Percentiles rank a stretch among this genome's conserved stretches.
Evolutionary conservation across 2,329 filamentous ascomycete species (phyloP).

Genomic region (Fusarium temperatum): DNA sequence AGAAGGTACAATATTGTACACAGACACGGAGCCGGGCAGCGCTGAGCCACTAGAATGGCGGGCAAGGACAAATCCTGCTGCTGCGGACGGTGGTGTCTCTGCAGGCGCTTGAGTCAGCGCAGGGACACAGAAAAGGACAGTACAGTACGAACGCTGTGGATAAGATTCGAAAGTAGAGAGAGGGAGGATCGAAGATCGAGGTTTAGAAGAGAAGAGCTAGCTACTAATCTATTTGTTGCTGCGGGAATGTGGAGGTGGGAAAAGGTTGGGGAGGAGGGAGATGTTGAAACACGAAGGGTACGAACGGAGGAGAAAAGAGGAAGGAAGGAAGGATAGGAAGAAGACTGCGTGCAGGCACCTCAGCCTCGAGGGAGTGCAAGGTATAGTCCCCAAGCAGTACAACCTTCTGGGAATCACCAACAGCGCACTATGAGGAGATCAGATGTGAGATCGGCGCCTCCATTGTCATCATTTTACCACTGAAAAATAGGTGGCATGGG

Average conservation of each 20-base stretch:
- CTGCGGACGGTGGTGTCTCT: slow-evolving; percentile 33
- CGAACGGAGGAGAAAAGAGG: slow-evolving; percentile 23
- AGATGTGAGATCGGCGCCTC: slow-evolving; percentile 38
- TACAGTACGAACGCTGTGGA: slow-evolving; percentile 13
- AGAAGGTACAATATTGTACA: slow-evolving; percentile 22
- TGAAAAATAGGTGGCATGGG: slow-evolving; percentile 9
- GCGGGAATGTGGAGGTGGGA: slow-evolving; percentile 27
- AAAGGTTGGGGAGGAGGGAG: slow-evolving; percentile 20
- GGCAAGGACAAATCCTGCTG: slow-evolving; percentile 36
- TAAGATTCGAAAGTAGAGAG: not conserved
- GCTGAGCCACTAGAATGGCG: slow-evolving; percentile 36
- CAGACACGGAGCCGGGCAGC: slow-evolving; percentile 34
- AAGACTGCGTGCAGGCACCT: slow-evolving; percentile 7
- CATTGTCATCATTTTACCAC: slow-evolving; percentile 24
- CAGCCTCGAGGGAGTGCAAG: slow-evolving; percentile 9
- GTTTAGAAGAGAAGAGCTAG: slow-evolving; percentile 12
- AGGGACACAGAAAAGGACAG: slow-evolving; percentile 1
- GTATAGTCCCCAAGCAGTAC: slow-evolving; percentile 20
- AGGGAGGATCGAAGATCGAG: slow-evolving; percentile 13
- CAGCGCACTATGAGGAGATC: slow-evolving; percentile 15
- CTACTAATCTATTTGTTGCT: slow-evolving; percentile 24
- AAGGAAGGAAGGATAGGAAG: slow-evolving; percentile 11
- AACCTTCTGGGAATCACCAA: slow-evolving; percentile 28
- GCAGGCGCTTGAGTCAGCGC: slow-evolving; percentile 31
- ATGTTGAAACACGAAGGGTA: slow-evolving; percentile 26